Evolutionary conservation across 768 basidiomycete species (phyloP).

Genomic region (Trametopsis cervina): DNA sequence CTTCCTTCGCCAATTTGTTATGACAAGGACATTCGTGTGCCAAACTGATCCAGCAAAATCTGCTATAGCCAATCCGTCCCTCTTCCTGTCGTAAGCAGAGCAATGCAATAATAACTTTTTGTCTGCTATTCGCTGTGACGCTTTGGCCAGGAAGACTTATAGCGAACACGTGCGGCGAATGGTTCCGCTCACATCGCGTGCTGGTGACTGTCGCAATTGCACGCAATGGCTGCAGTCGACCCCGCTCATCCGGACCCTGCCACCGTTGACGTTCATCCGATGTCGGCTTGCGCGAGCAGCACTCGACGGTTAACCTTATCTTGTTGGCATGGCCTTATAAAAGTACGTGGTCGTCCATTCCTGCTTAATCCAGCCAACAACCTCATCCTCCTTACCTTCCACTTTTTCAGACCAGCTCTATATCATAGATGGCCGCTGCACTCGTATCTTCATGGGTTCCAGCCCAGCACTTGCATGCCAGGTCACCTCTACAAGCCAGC

Average conservation of each 20-base stretch:
- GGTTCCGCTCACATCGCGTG: conserved; percentile 6
- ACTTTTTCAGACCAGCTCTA: no score
- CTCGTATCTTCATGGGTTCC: not conserved
- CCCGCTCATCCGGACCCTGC: not conserved
- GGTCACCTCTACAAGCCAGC: no score
- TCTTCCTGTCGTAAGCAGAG: not conserved
- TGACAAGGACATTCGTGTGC: no score
- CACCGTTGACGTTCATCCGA: not conserved
- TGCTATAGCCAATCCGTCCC: not conserved
- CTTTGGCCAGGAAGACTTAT: no score
- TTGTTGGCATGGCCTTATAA: not conserved
- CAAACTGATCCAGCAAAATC: no score
- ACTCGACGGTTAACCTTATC: no score
- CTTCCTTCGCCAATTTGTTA: no score
- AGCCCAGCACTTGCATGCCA: not conserved
- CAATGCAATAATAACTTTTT: conserved; percentile 21
- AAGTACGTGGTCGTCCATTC: not conserved
- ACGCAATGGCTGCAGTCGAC: conserved; percentile 1
- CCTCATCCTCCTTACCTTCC: not conserved
- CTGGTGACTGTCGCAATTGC: conserved; percentile 8
- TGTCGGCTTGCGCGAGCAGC: not conserved
- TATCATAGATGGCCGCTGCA: not conserved
- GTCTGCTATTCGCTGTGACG: conserved; percentile 58
- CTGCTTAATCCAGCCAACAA: not conserved
- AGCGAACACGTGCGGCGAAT: not conserved